Base-by-base conservation (phyloP, 2,329 filamentous ascomycete species). In the Pseudogymnoascus sp. region DNA sequence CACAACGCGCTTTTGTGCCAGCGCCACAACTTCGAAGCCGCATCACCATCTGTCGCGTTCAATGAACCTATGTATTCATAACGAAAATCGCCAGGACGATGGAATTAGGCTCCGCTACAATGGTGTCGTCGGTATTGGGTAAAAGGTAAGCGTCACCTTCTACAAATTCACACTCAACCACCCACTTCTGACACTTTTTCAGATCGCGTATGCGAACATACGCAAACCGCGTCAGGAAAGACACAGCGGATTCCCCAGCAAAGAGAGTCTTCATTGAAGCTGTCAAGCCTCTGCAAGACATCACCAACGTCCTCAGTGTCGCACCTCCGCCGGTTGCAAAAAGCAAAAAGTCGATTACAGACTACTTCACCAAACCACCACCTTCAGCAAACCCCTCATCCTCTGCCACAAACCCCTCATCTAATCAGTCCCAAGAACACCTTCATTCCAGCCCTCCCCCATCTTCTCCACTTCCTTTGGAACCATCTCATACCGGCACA, bases 21-120 rank as follows among this genome's bases (percentile, higher is more conserved):
- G 28, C 49, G 49, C 49, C 49, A 55, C 49, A 55, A 33, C 16
- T n/a, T 52, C n/a, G 9, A 55, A 55, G 49, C 49, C 49, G 49
- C 49, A 55, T 33, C 49, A 55, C 28, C 49, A 33, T 33, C 49
- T 12, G 49, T 55, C 49, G 49, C 28, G 28, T 12, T 55, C 49
- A 33, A 55, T 55, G 49, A 55, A 55, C 28, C n/a, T 19, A 12
- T 19, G 28, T 55, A 33, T 55, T 33, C 25, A 55, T 55, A 33
- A 55, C 49, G 16, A 33, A 55, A 55, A 33, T 55, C 49, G 49
- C 49, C 28, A 28, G 12, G 49, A 55, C 49, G 49, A 55, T 55
- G 49, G 49, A 16, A 22, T 33, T 19, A 55, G 49, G 49, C 49
- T 33, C 28, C 49, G 28, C 9, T 19, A 33, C 49, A 55, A 55